Percentiles rank a stretch among this genome's conserved stretches.
These are phyloP conservation scores for Syncephalastrum sp. DNA, from an alignment of 371 early-diverging fungal species.

Conservation along the genomic window DNA sequence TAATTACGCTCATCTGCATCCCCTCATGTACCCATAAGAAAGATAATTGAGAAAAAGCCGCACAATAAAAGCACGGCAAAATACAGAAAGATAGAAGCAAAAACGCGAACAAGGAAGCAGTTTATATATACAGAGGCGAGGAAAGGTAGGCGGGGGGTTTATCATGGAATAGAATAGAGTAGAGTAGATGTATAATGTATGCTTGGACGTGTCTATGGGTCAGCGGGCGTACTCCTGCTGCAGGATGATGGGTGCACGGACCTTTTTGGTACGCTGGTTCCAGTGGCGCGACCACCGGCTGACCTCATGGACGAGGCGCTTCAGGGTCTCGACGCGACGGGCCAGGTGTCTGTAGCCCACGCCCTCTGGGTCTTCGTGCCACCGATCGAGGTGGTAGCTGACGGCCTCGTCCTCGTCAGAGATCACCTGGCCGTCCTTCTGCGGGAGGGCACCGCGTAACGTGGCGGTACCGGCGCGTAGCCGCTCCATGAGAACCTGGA, in stretches of 20 bases:
- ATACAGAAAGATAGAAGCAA: no score
- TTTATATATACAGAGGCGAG: no score
- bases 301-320: conserved; percentile 9
- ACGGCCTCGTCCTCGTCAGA: conserved; percentile 14
- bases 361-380: conserved; percentile 14
- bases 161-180: no score
- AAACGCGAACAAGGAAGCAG: no score
- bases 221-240: no score
- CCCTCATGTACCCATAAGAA: neutral
- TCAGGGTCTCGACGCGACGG: conserved; percentile 9
- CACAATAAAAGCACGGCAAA: no score
- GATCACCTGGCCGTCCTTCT: conserved; percentile 8
- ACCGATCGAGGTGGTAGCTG: conserved; percentile 23
- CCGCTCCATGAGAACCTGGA: conserved; percentile 23
- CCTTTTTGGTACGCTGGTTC: conserved; percentile 10
- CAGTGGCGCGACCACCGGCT: conserved; percentile 28
- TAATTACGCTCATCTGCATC: neutral
- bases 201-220: no score
- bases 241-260: no score
- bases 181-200: no score
- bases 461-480: conserved; percentile 11
- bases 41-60: conserved; percentile 2
- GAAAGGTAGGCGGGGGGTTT: no score
- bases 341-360: conserved; percentile 23
- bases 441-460: conserved; percentile 22